Percentiles rank a stretch among this genome's conserved stretches.
These are phyloP conservation scores for Durotheca rogersii DNA, from an alignment of 495 filamentous ascomycete genomes.

Conservation along the genomic window DNA sequence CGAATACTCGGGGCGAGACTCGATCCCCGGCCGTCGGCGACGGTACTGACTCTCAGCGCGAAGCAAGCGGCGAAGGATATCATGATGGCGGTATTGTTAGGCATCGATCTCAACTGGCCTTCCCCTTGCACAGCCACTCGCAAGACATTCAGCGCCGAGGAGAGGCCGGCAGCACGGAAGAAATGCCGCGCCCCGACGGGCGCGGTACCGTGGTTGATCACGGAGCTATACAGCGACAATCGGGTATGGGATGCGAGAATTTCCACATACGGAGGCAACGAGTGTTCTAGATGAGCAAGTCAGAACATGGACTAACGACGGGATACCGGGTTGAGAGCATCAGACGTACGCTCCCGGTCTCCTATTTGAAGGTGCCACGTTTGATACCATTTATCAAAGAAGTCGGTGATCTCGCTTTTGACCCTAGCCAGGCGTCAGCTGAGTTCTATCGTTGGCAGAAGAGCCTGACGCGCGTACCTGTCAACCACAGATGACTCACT, in stretches of 20 bases:
- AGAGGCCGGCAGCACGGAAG: slow-evolving; percentile 67
- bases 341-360: slow-evolving; percentile 32
- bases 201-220: slow-evolving; percentile 73
- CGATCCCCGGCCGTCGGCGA: slow-evolving; percentile 54
- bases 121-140: slow-evolving; percentile 72
- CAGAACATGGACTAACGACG: too few species aligned
- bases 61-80: slow-evolving; percentile 74
- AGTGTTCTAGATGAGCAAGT: slow-evolving; percentile 46
- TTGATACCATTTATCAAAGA: slow-evolving; percentile 37
- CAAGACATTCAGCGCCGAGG: slow-evolving; percentile 71
- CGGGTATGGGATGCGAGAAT: slow-evolving; percentile 72
- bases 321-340: not conserved
- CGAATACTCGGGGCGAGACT: slow-evolving; percentile 67
- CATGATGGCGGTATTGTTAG: slow-evolving; percentile 76
- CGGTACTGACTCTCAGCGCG: slow-evolving; percentile 62
- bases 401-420: slow-evolving; percentile 35
- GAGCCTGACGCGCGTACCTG: slow-evolving; percentile 17
- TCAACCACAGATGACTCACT: slow-evolving; percentile 31
- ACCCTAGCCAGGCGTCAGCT: slow-evolving; percentile 16
- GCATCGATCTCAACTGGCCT: slow-evolving; percentile 68
- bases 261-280: slow-evolving; percentile 70
- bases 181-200: slow-evolving; percentile 68
- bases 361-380: slow-evolving; percentile 38
- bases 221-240: slow-evolving; percentile 68
- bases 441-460: not conserved